Conservation (phyloP, 805 yeast species). For the Pachysolen tannophilus region DNA sequence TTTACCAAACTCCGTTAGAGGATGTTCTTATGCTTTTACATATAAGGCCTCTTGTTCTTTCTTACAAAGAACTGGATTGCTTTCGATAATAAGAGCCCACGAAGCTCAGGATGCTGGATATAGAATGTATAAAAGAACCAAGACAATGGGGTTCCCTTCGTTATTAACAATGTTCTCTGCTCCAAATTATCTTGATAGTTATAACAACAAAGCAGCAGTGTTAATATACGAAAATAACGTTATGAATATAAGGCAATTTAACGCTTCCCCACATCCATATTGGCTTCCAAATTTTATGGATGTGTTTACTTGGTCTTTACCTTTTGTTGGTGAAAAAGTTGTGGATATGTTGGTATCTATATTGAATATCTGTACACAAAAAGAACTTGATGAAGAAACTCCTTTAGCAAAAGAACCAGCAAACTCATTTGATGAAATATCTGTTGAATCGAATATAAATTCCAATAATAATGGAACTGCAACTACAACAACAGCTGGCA, state of each 20-base stretch:
- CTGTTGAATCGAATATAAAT: slow-evolving; percentile 1
- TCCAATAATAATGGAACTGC: background rate
- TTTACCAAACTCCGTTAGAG: slow-evolving; percentile 68
- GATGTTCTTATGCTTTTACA: slow-evolving; percentile 87
- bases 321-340: slow-evolving; percentile 94
- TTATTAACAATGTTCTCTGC: slow-evolving; percentile 90
- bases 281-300: slow-evolving; percentile 97
- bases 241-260: slow-evolving; percentile 93
- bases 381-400: slow-evolving; percentile 76
- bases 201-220: slow-evolving; percentile 93
- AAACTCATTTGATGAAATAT: slow-evolving; percentile 19
- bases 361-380: slow-evolving; percentile 90
- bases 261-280: slow-evolving; percentile 89
- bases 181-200: slow-evolving; percentile 88
- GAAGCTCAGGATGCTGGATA: slow-evolving; percentile 98
- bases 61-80: slow-evolving; percentile 64
- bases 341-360: slow-evolving; percentile 89
- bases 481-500: slow-evolving; percentile 5
- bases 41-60: slow-evolving; percentile 78
- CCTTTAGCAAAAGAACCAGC: slow-evolving; percentile 38
- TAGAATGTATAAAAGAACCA: slow-evolving; percentile 84
- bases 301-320: slow-evolving; percentile 94
- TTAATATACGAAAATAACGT: slow-evolving; percentile 85
- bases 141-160: slow-evolving; percentile 81
- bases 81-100: slow-evolving; percentile 90